These are phyloP conservation scores for Auriscalpium orientale DNA, from an alignment of 768 basidiomycete genomes.

Conservation along the genomic window DNA sequence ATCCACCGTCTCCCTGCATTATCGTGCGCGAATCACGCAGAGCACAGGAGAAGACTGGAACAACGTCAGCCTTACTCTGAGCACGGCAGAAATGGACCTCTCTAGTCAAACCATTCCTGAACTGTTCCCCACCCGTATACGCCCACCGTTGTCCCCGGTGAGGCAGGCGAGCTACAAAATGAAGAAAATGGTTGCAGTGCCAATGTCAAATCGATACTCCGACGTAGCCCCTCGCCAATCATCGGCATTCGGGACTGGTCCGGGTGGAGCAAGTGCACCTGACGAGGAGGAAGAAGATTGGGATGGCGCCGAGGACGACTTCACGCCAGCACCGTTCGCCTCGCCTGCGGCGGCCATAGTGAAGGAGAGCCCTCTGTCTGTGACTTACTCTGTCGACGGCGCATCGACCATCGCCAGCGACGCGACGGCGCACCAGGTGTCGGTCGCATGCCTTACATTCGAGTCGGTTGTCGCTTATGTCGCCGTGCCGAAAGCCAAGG, in stretches of 20 bases:
- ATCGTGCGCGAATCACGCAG: conserved; percentile 47
- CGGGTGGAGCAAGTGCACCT: not conserved
- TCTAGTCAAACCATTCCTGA: conserved; percentile 25
- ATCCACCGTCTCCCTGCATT: conserved; percentile 40
- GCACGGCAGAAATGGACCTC: conserved; percentile 39
- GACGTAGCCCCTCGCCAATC: not conserved
- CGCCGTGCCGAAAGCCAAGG: conserved; percentile 40
- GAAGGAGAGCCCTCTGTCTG: conserved; percentile 44
- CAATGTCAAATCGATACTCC: too few relatives aligned
- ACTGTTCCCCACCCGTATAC: conserved; percentile 8
- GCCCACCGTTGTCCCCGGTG: not conserved
- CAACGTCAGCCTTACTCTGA: conserved; percentile 41
- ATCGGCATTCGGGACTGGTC: too few relatives aligned
- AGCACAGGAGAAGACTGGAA: conserved; percentile 57
- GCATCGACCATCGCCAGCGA: conserved; percentile 46
- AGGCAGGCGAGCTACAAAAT: not conserved
- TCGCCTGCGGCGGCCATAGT: conserved; percentile 35
- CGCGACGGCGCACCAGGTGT: conserved; percentile 45
- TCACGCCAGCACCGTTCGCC: conserved; percentile 6
- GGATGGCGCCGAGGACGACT: not conserved
- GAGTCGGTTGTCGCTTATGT: conserved; percentile 39
- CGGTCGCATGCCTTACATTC: conserved; percentile 42
- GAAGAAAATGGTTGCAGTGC: not conserved
- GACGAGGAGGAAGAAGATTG: not conserved
- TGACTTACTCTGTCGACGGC: conserved; percentile 45